Conservation (phyloP, 148 eudicot genomes). For the Rhododendron mucronatum region DNA sequence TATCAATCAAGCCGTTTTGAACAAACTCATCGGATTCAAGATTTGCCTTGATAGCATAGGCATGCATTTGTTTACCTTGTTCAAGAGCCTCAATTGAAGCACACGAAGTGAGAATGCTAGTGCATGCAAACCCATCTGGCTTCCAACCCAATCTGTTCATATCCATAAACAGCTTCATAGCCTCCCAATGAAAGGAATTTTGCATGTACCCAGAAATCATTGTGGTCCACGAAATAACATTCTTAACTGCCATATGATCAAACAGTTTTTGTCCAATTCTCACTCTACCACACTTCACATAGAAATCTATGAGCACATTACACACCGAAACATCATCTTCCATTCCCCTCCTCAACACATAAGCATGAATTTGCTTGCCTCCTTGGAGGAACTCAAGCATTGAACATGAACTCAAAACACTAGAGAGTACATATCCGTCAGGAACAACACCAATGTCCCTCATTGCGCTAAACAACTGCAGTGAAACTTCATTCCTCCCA, state of each 20-base stretch:
- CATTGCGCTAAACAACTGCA: constrained; percentile 44
- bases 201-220: constrained; percentile 79
- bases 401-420: constrained; percentile 53
- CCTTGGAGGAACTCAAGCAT: constrained; percentile 42
- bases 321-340: constrained; percentile 44
- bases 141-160: constrained; percentile 51
- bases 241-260: constrained; percentile 40
- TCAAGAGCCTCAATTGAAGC: constrained; percentile 55
- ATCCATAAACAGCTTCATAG: constrained; percentile 38
- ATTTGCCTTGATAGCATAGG: constrained; percentile 45
- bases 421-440: constrained; percentile 54
- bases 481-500: constrained; percentile 49
- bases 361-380: constrained; percentile 65
- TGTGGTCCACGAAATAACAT: constrained; percentile 63
- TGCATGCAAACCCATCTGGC: constrained; percentile 64
- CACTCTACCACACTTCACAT: constrained; percentile 56
- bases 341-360: constrained; percentile 43
- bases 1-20: constrained; percentile 60
- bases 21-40: constrained; percentile 62
- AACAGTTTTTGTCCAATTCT: constrained; percentile 38
- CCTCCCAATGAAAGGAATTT: constrained; percentile 49
- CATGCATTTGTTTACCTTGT: constrained; percentile 57
- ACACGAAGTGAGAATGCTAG: constrained; percentile 58
- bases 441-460: constrained; percentile 38
- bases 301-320: constrained; percentile 57